A percentile compares a stretch with the other conserved stretches of the same genome.
These are phyloP conservation scores for Cladosporium austrohemisphaericum DNA, from an alignment of 2,329 filamentous ascomycete genomes.

Conservation along the genomic window DNA sequence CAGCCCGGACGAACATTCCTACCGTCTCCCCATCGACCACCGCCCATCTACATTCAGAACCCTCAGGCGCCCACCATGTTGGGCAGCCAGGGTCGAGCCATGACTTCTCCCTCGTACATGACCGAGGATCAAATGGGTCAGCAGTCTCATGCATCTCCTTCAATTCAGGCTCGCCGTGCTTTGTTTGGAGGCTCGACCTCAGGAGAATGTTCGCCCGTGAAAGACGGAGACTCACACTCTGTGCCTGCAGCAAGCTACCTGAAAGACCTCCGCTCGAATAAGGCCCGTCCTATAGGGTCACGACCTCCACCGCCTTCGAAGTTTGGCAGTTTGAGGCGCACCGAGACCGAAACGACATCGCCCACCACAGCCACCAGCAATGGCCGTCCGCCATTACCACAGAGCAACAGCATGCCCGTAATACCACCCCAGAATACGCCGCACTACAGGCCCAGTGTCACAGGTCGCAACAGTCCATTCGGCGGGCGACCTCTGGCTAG, in stretches of 20 bases:
- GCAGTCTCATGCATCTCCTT: slow-evolving; percentile 15
- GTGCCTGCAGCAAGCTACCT: slow-evolving; percentile 61
- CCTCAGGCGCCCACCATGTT: slow-evolving; percentile 4
- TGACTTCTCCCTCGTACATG: slow-evolving; percentile 15
- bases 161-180: slow-evolving; percentile 13
- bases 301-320: slow-evolving; percentile 58
- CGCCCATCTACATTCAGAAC: neutral
- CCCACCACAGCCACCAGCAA: slow-evolving; percentile 16
- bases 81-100: slow-evolving; percentile 14
- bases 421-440: slow-evolving; percentile 25
- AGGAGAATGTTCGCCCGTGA: slow-evolving; percentile 4
- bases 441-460: slow-evolving; percentile 23
- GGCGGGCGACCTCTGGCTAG: slow-evolving; percentile 31
- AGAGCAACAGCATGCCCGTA: slow-evolving; percentile 31
- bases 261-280: slow-evolving; percentile 64
- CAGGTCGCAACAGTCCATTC: slow-evolving; percentile 24
- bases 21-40: slow-evolving; percentile 10
- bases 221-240: slow-evolving; percentile 11
- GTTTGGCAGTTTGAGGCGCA: slow-evolving; percentile 28
- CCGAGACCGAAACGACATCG: slow-evolving; percentile 24
- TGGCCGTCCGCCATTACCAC: slow-evolving; percentile 30
- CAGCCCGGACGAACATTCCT: slow-evolving; percentile 7
- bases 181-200: slow-evolving; percentile 11
- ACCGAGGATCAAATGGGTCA: slow-evolving; percentile 16
- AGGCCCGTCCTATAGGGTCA: slow-evolving; percentile 66